Evolutionary conservation across 176 grass and related monocot species (phyloP).

Genomic region (Triticum timopheevii): DNA sequence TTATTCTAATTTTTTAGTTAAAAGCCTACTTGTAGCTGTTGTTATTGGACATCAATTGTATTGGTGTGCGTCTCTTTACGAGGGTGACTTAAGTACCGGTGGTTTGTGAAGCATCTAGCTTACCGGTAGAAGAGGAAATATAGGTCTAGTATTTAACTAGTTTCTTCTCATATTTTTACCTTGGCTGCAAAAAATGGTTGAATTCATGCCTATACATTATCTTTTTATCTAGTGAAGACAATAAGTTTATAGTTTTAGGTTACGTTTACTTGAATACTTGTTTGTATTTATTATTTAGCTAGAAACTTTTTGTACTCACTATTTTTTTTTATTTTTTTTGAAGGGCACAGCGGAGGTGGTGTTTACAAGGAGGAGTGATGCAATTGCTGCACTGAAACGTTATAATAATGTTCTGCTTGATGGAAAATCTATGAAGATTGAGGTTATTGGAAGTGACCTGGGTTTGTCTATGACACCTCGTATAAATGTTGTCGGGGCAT

Average conservation of each 20-base stretch:
- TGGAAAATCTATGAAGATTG: slow-evolving; percentile 88
- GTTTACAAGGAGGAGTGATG: slow-evolving; percentile 80
- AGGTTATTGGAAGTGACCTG: slow-evolving; percentile 76
- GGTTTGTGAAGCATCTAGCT: no score
- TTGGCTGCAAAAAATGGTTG: background rate
- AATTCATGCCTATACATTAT: background rate
- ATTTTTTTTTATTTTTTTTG: slow-evolving; percentile 21
- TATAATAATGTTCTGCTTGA: slow-evolving; percentile 82
- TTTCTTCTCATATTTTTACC: background rate
- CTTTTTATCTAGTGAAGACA: background rate
- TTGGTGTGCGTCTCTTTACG: background rate
- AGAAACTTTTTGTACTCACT: slow-evolving; percentile 15
- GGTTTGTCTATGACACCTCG: slow-evolving; percentile 62
- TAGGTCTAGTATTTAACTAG: background rate
- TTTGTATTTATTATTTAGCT: background rate
- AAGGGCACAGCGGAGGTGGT: slow-evolving; percentile 91
- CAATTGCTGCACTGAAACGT: slow-evolving; percentile 72
- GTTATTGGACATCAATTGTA: background rate
- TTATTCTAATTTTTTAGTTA: background rate
- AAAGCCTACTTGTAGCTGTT: background rate
- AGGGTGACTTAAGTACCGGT: background rate
- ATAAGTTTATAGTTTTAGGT: background rate
- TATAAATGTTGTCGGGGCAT: slow-evolving; percentile 69
- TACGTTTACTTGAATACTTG: background rate
- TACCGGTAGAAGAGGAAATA: background rate